Evolutionary conservation across 306 rosid species (phyloP).

Genomic region (cucumber (Cucumis sativus)): Cucumber_9930_V3 NC_026657.2:20717501-20718000

Average conservation of each 20-base stretch:
- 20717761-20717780: slow-evolving; percentile 36
- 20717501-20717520: too few species aligned
- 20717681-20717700: slow-evolving; percentile 71
- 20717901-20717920: background rate
- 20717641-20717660: slow-evolving; percentile 29
- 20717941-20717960: slow-evolving; percentile 2
- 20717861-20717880: background rate
- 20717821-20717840: slow-evolving; percentile 28
- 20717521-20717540: too few species aligned
- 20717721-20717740: slow-evolving; percentile 62
- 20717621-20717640: background rate
- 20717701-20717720: slow-evolving; percentile 33
- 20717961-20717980: slow-evolving; percentile 17
- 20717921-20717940: background rate
- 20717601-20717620: too few species aligned
- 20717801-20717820: slow-evolving; percentile 17
- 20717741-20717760: slow-evolving; percentile 47
- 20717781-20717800: slow-evolving; percentile 23
- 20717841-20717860: background rate
- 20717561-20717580: background rate
- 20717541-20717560: too few species aligned
- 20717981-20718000: slow-evolving; percentile 38
- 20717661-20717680: slow-evolving; percentile 73
- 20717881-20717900: background rate
- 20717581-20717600: too few species aligned